Conservation (phyloP, 2,329 filamentous ascomycete genomes). For the Dothideomycetes sp. region DNA sequence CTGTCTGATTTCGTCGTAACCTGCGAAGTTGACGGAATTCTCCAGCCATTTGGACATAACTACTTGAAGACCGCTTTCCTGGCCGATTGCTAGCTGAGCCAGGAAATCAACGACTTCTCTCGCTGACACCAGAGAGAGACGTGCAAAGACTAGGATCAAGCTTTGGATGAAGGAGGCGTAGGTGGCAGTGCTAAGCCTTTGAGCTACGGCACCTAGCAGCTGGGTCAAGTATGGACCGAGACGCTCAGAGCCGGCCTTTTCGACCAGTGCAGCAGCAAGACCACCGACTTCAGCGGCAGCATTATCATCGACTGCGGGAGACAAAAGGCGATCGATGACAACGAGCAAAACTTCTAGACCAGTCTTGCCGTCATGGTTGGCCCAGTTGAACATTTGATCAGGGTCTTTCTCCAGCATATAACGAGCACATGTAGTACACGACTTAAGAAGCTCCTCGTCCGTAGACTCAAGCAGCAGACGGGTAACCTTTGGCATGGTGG, state of each 20-base stretch:
- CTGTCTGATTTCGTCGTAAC: slow-evolving; percentile 93
- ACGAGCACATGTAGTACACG: slow-evolving; percentile 76
- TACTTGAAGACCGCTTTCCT: slow-evolving; percentile 73
- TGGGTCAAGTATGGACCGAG: slow-evolving; percentile 85
- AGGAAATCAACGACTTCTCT: slow-evolving; percentile 89
- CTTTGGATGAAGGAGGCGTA: slow-evolving; percentile 91
- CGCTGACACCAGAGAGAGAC: slow-evolving; percentile 74
- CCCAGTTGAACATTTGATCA: slow-evolving; percentile 80
- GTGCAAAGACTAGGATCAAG: slow-evolving; percentile 87
- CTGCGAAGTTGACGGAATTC: slow-evolving; percentile 94
- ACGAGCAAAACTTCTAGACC: slow-evolving; percentile 82
- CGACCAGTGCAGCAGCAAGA: slow-evolving; percentile 85
- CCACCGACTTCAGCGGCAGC: slow-evolving; percentile 93
- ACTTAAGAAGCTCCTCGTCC: slow-evolving; percentile 83
- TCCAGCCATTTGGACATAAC: slow-evolving; percentile 94
- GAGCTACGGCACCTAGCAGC: slow-evolving; percentile 80
- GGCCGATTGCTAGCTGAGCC: slow-evolving; percentile 56
- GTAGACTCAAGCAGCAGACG: slow-evolving; percentile 69
- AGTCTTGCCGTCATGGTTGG: slow-evolving; percentile 66
- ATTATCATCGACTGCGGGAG: slow-evolving; percentile 78
- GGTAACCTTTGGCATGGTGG: slow-evolving; percentile 79
- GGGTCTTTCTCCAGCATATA: slow-evolving; percentile 86
- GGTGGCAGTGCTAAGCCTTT: slow-evolving; percentile 70
- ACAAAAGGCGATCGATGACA: slow-evolving; percentile 85
- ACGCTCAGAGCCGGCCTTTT: slow-evolving; percentile 85